Base-by-base conservation (phyloP, 371 early-diverging fungal species). In the Mortierella sp. region DNA sequence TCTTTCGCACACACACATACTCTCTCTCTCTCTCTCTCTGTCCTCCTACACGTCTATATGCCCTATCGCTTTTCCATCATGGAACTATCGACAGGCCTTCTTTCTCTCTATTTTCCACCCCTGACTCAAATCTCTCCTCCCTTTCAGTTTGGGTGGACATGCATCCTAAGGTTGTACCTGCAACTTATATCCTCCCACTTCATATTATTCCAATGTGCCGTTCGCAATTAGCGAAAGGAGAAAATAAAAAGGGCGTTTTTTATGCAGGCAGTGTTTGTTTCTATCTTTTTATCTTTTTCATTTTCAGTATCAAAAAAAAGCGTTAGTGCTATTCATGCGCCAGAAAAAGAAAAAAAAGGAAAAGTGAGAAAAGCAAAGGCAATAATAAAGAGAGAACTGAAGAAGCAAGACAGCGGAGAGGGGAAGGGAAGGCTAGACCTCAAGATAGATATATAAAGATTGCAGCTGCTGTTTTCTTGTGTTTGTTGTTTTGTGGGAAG, bases 131-230 rank as follows among this genome's bases (percentile, higher is more conserved):
- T 3, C 12, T 58, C 29, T 58, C 11, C 29, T n/a, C 27, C 3
- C 27, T n/a, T 58, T 14, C 29, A 16, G 7, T 32, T 32, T 0
- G 63, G 6, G 14, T 60, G 11, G 1, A 16, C 16, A 32, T 60
- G 63, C 63, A 60, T 32, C 63, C 1, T 60, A 32, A 12, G 63
- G 35, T 58, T 60, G 63, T 60, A 60, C 35, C 63, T 60, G 63
- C 32, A 60, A 27, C 35, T 32, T 16, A 16, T 18, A 6, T 32
- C 16, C 14, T 29, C 63, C 16, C 32, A 0, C 32, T 14, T 60
- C 58, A 56, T n/a, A 41, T 56, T 56, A 27, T 27, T 56, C n/a
- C 18, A 7, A 55, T 55, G 55, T n/a, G 12, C 58, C 0, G 27
- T 56, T 11, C 4, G 21, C 51, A 51, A 6, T 51, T 21, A 0